Evolutionary conservation across 805 yeast species (phyloP).

Genomic region (Zygoascus tannicola): DNA sequence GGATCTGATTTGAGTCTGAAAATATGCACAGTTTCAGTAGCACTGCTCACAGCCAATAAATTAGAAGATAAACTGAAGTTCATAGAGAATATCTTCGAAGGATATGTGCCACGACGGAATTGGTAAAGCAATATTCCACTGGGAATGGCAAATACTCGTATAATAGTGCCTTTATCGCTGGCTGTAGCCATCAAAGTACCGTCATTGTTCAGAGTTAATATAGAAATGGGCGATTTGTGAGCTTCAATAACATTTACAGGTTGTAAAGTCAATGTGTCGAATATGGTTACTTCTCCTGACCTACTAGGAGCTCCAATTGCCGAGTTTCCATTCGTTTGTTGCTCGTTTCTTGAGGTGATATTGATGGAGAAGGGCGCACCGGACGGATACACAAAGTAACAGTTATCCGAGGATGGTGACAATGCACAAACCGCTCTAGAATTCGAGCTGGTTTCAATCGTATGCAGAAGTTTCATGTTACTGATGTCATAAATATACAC

Average conservation of each 20-base stretch:
- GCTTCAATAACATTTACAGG: constrained; percentile 81
- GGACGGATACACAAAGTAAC: constrained; percentile 49
- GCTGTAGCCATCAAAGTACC: constrained; percentile 83
- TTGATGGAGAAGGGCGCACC: constrained; percentile 22
- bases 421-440: constrained; percentile 31
- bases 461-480: constrained; percentile 73
- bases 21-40: constrained; percentile 88
- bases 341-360: background rate
- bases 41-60: constrained; percentile 72
- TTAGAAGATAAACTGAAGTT: constrained; percentile 63
- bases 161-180: constrained; percentile 81
- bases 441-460: constrained; percentile 50
- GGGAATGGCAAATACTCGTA: constrained; percentile 65
- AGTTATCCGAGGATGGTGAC: constrained; percentile 35
- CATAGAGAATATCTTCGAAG: constrained; percentile 68
- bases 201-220: constrained; percentile 57
- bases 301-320: constrained; percentile 6
- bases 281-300: constrained; percentile 64
- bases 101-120: constrained; percentile 79
- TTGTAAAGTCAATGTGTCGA: constrained; percentile 62
- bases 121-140: constrained; percentile 50
- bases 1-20: constrained; percentile 49
- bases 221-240: constrained; percentile 68
- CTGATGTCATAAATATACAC: constrained; percentile 83
- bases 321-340: background rate